Conservation (phyloP, 2,329 filamentous ascomycete species). For the Samsoniella hepiali region DNA sequence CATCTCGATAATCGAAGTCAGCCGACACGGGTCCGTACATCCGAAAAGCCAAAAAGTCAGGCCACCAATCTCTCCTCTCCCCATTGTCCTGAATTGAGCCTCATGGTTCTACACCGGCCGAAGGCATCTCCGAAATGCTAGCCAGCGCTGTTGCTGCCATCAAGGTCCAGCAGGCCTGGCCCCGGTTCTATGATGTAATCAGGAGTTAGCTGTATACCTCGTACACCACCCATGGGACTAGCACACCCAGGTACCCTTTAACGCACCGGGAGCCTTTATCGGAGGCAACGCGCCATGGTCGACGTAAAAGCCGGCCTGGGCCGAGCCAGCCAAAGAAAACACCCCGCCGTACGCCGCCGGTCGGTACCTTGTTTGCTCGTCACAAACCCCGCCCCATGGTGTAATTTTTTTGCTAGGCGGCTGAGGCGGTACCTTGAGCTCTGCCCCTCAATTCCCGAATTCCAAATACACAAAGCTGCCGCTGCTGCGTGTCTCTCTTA, state of each 20-base stretch:
- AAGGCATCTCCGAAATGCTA: background rate
- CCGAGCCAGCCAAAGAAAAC: conserved; percentile 3
- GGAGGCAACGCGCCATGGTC: background rate
- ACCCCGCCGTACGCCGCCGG: conserved; percentile 8
- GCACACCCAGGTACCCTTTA: background rate
- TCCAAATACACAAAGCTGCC: conserved; percentile 8
- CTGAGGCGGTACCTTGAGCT: background rate
- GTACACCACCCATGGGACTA: fast-evolving
- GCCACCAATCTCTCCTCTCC: background rate
- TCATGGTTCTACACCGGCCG: background rate
- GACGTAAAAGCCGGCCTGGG: conserved; percentile 2
- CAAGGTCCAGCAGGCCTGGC: background rate
- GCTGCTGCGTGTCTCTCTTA: conserved; percentile 6
- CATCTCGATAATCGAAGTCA: conserved; percentile 16
- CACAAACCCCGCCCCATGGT: conserved; percentile 7
- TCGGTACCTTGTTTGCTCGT: background rate
- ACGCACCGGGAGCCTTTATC: background rate
- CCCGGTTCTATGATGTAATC: conserved; percentile 3
- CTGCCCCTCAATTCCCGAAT: conserved; percentile 13
- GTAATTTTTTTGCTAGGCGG: conserved; percentile 1
- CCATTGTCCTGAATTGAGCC: background rate
- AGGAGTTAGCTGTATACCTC: background rate
- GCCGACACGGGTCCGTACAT: conserved; percentile 14
- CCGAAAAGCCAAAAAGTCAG: conserved; percentile 2
- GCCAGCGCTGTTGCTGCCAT: background rate